phyloP scores from a whole-genome alignment of 2,329 filamentous ascomycete species.

The Penicillium sp. region DNA sequence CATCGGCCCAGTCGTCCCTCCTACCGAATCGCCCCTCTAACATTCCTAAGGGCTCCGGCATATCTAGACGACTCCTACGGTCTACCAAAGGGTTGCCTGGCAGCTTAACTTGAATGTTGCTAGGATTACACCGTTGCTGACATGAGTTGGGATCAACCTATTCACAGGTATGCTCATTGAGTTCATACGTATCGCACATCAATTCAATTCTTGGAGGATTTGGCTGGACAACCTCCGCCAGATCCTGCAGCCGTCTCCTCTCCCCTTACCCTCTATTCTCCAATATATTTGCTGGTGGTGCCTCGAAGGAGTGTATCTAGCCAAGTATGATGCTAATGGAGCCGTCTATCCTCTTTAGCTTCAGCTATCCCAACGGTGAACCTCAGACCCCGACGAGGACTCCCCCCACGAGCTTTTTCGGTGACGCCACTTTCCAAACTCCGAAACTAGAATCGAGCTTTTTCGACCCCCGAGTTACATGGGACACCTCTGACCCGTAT shows the following conservation, averaged over 20 bases:
- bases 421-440: constrained; percentile 48
- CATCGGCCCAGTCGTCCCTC: constrained; percentile 29
- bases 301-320: not conserved
- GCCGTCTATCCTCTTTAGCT: constrained; percentile 44
- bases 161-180: constrained; percentile 47
- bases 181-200: constrained; percentile 14
- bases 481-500: constrained; percentile 53
- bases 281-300: not conserved
- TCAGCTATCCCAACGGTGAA: constrained; percentile 53
- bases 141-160: constrained; percentile 54
- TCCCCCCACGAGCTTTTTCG: constrained; percentile 45
- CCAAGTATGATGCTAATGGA: constrained; percentile 40
- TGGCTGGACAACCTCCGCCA: constrained; percentile 10
- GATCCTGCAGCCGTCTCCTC: not conserved
- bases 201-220: constrained; percentile 18
- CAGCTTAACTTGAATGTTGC: constrained; percentile 45
- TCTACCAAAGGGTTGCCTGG: constrained; percentile 38
- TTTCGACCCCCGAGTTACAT: constrained; percentile 52
- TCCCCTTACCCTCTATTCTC: constrained; percentile 2
- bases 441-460: constrained; percentile 54
- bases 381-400: constrained; percentile 54
- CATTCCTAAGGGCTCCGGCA: constrained; percentile 36
- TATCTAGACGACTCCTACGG: constrained; percentile 26
- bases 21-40: constrained; percentile 27
- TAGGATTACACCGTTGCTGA: constrained; percentile 43